These are phyloP conservation scores for Hypomyces rosellus DNA, from an alignment of 2,329 filamentous ascomycete genomes.

Conservation along the genomic window DNA sequence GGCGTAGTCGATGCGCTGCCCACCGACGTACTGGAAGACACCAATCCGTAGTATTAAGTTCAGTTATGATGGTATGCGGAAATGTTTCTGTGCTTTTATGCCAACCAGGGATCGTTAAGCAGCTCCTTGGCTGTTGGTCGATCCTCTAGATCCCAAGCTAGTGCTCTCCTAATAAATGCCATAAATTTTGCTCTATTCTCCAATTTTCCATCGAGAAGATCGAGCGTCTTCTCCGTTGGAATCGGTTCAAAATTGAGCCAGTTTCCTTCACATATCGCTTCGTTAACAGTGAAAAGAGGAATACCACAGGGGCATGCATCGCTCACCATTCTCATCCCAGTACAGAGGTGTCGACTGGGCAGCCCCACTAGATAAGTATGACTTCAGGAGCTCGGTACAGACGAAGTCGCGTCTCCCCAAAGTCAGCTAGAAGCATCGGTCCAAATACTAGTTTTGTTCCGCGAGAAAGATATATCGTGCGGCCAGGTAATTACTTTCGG, in stretches of 20 bases:
- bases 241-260: conserved; percentile 19
- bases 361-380: conserved; percentile 19
- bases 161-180: conserved; percentile 16
- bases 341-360: conserved; percentile 19
- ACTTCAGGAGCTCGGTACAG: conserved; percentile 20
- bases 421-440: conserved; percentile 22
- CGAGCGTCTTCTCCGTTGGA: conserved; percentile 14
- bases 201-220: conserved; percentile 15
- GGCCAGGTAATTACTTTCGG: conserved; percentile 14
- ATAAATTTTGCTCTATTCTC: conserved; percentile 16
- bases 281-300: too few species aligned
- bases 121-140: conserved; percentile 20
- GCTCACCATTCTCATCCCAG: conserved; percentile 20
- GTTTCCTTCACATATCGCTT: conserved; percentile 11
- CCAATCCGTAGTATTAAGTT: too few species aligned
- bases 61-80: too few species aligned
- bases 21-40: too few species aligned
- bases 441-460: conserved; percentile 19
- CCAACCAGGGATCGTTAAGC: conserved; percentile 20
- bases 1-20: too few species aligned
- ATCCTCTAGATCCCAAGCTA: conserved; percentile 17
- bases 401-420: conserved; percentile 21
- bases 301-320: background rate
- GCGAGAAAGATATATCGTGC: conserved; percentile 22
- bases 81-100: background rate